Conservation (phyloP, 179 eudicot genomes). For the Gypsophila paniculata region DNA sequence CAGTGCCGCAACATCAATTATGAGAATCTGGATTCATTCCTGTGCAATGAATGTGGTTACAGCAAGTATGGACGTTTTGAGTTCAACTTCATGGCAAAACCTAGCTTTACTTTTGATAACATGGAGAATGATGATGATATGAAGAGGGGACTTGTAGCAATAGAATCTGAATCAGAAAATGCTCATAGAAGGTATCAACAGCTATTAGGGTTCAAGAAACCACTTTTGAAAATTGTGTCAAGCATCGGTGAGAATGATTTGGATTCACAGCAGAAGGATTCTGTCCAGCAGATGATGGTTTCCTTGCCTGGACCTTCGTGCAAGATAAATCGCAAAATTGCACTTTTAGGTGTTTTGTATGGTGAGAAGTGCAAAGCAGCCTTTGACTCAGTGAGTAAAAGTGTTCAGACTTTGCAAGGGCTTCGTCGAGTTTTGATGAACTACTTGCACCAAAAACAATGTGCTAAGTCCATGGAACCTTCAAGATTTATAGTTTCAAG, state of each 20-base stretch:
- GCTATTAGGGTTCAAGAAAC: constrained; percentile 94
- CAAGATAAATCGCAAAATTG: constrained; percentile 95
- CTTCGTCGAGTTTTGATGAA: constrained; percentile 95
- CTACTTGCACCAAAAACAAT: constrained; percentile 78
- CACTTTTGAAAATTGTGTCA: constrained; percentile 93
- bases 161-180: constrained; percentile 99
- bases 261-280: constrained; percentile 99
- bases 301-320: constrained; percentile 98
- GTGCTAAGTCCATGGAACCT: constrained; percentile 48
- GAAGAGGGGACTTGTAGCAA: constrained; percentile 95
- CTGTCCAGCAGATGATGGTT: constrained; percentile 99
- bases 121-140: constrained; percentile 99
- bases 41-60: constrained; percentile 98
- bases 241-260: constrained; percentile 98
- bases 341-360: constrained; percentile 96
- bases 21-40: constrained; percentile 94
- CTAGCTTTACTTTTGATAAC: constrained; percentile 88
- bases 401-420: constrained; percentile 99
- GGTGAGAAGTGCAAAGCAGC: constrained; percentile 99
- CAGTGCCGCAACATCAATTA: constrained; percentile 98
- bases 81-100: constrained; percentile 98
- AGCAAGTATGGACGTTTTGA: constrained; percentile 99
- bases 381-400: constrained; percentile 98
- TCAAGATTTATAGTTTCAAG: constrained; percentile 81
- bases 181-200: constrained; percentile 99